Conservation (phyloP, 257 asterid species). For the Nicotiana obtusifolia region DNA sequence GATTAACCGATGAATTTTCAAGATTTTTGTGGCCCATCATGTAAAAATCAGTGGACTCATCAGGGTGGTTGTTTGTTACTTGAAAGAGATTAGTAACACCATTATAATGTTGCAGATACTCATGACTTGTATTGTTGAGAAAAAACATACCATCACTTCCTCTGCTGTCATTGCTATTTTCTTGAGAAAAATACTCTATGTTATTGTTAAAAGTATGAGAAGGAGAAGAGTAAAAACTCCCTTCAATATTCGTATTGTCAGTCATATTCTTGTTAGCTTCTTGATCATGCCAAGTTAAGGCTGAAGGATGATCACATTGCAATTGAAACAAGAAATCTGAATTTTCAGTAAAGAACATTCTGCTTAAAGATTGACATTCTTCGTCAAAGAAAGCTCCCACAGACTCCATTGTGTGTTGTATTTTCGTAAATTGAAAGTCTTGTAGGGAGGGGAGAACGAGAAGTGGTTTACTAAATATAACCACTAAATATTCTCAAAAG, state of each 20-base stretch:
- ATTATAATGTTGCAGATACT: neutral
- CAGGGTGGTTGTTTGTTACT: neutral
- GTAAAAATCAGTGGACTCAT: conserved; percentile 27
- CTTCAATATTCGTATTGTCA: neutral
- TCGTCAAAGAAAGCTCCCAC: conserved; percentile 49
- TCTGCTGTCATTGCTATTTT: conserved; percentile 21
- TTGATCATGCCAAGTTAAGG: no score
- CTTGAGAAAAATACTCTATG: conserved; percentile 37
- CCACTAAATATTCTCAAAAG: neutral
- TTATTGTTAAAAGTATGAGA: neutral
- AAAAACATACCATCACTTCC: neutral
- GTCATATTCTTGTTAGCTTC: no score
- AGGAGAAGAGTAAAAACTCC: neutral
- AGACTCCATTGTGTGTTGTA: conserved; percentile 40
- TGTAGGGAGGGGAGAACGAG: neutral
- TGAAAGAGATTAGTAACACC: neutral
- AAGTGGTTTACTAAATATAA: neutral
- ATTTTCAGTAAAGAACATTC: conserved; percentile 44
- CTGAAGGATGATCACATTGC: conserved; percentile 8
- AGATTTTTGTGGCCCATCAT: conserved; percentile 16
- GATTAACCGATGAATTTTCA: neutral
- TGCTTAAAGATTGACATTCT: conserved; percentile 61
- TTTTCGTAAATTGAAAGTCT: neutral
- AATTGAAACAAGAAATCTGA: conserved; percentile 33
- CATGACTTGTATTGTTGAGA: neutral